A percentile compares a stretch with the other conserved stretches of the same genome.
Evolutionary conservation across 345 rosid species (phyloP).

Genomic region (Salix arbutifolia): DNA sequence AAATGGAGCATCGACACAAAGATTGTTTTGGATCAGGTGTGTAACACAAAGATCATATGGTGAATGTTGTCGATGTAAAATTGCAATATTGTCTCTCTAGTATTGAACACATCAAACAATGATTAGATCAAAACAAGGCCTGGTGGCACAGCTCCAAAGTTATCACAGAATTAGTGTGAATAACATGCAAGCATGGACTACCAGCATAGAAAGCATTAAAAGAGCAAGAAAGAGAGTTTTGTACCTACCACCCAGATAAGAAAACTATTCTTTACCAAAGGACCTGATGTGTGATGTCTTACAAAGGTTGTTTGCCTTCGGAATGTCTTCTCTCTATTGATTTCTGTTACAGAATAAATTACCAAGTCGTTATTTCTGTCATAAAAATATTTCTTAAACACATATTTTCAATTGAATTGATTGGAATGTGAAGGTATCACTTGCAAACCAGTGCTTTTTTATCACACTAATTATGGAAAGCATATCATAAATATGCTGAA

Average conservation of each 20-base stretch:
- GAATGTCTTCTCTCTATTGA: conserved; percentile 41
- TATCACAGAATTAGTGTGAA: background rate
- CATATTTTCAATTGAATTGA: background rate
- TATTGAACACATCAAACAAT: background rate
- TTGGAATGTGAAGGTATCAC: background rate
- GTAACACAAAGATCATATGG: background rate
- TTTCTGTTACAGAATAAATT: conserved; percentile 41
- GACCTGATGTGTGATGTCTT: conserved; percentile 56
- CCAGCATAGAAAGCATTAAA: background rate
- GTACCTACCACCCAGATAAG: conserved; percentile 79
- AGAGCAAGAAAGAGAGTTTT: conserved; percentile 10
- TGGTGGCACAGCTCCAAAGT: too few relatives aligned
- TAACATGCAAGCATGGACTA: background rate
- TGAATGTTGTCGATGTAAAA: too few relatives aligned
- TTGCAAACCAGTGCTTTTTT: background rate
- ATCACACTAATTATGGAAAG: background rate
- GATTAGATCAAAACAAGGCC: background rate
- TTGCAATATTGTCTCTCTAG: too few relatives aligned
- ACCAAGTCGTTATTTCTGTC: conserved; percentile 1
- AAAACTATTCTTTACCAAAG: conserved; percentile 49
- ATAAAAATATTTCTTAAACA: background rate
- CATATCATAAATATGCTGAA: background rate
- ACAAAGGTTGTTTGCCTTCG: conserved; percentile 79
- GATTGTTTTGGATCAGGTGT: background rate
- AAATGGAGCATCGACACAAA: background rate